Percentiles rank a stretch among this genome's conserved stretches.
phyloP scores from a whole-genome alignment of 2,329 filamentous ascomycete genomes.

The Lachnellula occidentalis region DNA sequence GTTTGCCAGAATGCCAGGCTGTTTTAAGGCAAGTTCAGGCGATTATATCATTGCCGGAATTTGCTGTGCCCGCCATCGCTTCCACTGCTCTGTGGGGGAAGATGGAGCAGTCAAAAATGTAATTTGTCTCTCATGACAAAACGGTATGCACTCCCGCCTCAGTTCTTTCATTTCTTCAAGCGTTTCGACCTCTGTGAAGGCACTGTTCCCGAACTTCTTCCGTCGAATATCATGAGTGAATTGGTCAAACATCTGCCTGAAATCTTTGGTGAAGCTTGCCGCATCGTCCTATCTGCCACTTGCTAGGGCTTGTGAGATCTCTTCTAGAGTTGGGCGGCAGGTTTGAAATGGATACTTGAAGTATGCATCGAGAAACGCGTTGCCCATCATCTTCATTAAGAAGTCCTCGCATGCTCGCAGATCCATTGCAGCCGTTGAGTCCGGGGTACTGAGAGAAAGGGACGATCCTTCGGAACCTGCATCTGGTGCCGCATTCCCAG shows the following conservation, averaged over 20 bases:
- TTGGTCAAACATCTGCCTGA: background rate
- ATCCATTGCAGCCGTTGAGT: background rate
- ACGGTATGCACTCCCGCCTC: background rate
- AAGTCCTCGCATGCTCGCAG: background rate
- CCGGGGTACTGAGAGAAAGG: background rate
- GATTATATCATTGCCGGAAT: background rate
- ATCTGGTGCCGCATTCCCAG: background rate
- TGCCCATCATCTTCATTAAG: background rate
- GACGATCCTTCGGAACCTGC: slow-evolving; percentile 1
- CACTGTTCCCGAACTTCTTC: background rate
- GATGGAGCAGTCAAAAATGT: background rate
- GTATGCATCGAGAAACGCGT: background rate
- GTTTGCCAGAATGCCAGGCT: background rate
- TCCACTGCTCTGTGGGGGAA: background rate
- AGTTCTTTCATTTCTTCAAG: background rate
- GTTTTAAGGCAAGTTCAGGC: background rate
- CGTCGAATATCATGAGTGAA: background rate
- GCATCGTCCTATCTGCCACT: background rate
- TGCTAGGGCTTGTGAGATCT: background rate
- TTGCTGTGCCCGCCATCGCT: background rate
- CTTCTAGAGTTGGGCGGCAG: background rate
- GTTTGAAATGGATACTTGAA: background rate
- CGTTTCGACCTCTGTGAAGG: background rate
- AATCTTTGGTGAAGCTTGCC: background rate
- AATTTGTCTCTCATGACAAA: background rate